phyloP scores from a whole-genome alignment of 2,329 filamentous ascomycete genomes.

The Aspergillus pseudoviridinutans region DNA sequence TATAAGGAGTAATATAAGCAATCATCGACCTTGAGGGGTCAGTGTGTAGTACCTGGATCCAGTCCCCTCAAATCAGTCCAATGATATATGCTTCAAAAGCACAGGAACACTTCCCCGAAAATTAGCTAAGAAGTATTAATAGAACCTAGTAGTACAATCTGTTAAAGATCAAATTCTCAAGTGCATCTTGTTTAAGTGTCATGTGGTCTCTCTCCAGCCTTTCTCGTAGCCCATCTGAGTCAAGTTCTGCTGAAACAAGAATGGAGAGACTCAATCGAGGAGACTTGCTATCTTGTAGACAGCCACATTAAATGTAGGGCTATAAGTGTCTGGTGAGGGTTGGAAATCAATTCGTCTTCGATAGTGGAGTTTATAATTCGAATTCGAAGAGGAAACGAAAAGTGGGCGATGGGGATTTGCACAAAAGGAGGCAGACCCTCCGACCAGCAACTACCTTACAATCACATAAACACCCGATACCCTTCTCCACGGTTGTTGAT shows the following conservation, averaged over 20 bases:
- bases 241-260: neutral
- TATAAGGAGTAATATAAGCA: too few relatives aligned
- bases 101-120: too few relatives aligned
- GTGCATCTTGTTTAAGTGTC: neutral
- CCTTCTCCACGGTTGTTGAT: neutral
- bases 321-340: neutral
- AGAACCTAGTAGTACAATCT: neutral
- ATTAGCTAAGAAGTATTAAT: too few relatives aligned
- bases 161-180: neutral
- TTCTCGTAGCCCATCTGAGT: neutral
- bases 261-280: neutral
- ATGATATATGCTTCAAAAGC: too few relatives aligned
- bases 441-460: too few relatives aligned
- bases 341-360: neutral
- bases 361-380: neutral
- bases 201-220: too few relatives aligned
- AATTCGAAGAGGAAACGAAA: neutral
- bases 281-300: neutral
- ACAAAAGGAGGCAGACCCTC: neutral
- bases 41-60: too few relatives aligned
- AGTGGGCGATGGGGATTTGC: constrained; percentile 4
- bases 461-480: neutral
- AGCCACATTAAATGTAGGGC: too few relatives aligned
- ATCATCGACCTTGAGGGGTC: too few relatives aligned
- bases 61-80: too few relatives aligned